Conservation (phyloP, 176 grass and related monocot genomes). For the Triticum timopheevii region DNA sequence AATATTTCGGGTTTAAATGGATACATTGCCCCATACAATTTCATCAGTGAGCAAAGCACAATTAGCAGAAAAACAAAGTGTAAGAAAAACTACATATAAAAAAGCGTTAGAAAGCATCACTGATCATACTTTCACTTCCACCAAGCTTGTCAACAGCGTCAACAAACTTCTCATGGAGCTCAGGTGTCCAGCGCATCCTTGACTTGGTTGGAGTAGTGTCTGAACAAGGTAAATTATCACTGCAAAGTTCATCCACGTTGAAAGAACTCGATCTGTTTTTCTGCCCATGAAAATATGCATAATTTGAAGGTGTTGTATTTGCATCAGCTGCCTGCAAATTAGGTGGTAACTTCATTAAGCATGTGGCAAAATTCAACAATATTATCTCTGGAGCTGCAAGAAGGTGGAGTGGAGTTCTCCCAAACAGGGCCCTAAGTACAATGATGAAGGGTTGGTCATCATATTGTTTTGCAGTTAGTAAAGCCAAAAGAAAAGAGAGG, state of each 20-base stretch:
- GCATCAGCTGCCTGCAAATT: constrained; percentile 45
- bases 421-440: not conserved
- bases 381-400: not conserved
- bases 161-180: constrained; percentile 78
- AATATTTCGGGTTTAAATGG: not conserved
- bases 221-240: constrained; percentile 36
- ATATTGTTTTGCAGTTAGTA: constrained; percentile 9
- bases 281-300: constrained; percentile 24
- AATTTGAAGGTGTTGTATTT: constrained; percentile 10
- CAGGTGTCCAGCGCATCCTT: constrained; percentile 81
- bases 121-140: constrained; percentile 72
- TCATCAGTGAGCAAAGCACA: not conserved
- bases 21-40: not conserved
- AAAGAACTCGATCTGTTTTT: constrained; percentile 29
- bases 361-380: not conserved
- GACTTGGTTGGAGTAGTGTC: constrained; percentile 41
- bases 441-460: not conserved
- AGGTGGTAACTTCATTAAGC: not conserved
- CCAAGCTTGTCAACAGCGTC: constrained; percentile 75
- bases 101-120: constrained; percentile 13
- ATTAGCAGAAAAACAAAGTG: constrained; percentile 10
- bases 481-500: constrained; percentile 6
- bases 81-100: not conserved
- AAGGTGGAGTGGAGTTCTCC: not conserved
- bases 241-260: constrained; percentile 39